Evolutionary conservation across 148 eudicot genomes (phyloP).

Genomic region (Beta vulgaris): DNA sequence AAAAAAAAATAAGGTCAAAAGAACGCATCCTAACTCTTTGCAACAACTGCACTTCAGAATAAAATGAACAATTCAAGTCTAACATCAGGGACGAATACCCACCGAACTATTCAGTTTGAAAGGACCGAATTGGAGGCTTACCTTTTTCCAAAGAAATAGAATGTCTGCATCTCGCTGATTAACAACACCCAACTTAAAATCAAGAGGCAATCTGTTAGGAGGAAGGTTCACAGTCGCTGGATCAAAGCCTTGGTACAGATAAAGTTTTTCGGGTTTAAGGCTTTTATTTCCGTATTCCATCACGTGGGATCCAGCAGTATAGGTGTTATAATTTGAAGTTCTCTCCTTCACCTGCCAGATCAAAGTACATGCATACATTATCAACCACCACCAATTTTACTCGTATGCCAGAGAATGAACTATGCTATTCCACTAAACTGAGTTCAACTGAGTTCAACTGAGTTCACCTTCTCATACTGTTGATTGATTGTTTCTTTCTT

Average conservation of each 20-base stretch:
- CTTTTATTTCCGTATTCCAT: constrained; percentile 84
- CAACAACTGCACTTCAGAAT: too few species aligned
- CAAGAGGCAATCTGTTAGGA: constrained; percentile 29
- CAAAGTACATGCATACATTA: neutral
- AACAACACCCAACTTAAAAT: constrained; percentile 50
- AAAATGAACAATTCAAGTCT: too few species aligned
- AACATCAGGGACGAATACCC: too few species aligned
- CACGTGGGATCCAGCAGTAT: constrained; percentile 62
- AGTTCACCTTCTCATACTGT: constrained; percentile 66
- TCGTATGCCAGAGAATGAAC: neutral
- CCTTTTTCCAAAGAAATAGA: constrained; percentile 75
- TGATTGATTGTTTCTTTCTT: constrained; percentile 67
- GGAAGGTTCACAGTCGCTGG: constrained; percentile 54
- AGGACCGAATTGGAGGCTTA: too few species aligned
- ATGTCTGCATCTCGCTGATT: constrained; percentile 92
- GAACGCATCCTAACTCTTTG: too few species aligned
- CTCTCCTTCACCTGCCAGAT: constrained; percentile 66
- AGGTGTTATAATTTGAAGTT: constrained; percentile 70
- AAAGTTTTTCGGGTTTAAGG: constrained; percentile 59
- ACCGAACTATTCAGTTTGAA: too few species aligned
- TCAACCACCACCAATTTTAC: neutral
- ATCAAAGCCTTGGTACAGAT: constrained; percentile 46
- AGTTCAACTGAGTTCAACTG: too few species aligned
- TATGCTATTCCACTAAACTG: neutral
- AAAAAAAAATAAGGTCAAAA: too few species aligned